Conservation (phyloP, 257 asterid genomes). For the Solanum corneliomulleri region DNA sequence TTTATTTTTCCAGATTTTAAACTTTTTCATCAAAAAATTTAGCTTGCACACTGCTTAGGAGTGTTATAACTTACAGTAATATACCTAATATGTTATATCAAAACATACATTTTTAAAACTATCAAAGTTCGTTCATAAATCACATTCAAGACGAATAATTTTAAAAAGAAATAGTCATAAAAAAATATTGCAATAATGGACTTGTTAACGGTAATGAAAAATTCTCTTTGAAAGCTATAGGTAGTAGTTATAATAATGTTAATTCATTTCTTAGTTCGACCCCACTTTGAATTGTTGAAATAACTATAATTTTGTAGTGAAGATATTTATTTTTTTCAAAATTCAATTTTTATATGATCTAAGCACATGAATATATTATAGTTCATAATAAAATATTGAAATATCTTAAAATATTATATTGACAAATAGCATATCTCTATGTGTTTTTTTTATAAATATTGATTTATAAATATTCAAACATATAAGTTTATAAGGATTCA, state of each 20-base stretch:
- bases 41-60: fast-evolving
- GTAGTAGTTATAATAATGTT: neutral
- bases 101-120: neutral
- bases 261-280: neutral
- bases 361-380: neutral
- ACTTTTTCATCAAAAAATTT: fast-evolving
- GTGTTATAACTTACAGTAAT: too few relatives aligned
- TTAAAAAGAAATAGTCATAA: too few relatives aligned
- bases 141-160: too few relatives aligned
- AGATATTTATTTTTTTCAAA: too few relatives aligned
- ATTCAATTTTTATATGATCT: too few relatives aligned
- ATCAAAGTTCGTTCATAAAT: neutral
- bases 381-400: too few relatives aligned
- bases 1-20: too few relatives aligned
- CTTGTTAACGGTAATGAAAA: neutral
- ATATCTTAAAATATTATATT: too few relatives aligned
- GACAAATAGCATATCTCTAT: too few relatives aligned
- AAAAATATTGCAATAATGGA: neutral
- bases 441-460: too few relatives aligned
- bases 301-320: neutral
- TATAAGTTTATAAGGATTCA: too few relatives aligned
- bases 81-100: neutral
- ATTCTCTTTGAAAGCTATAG: neutral
- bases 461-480: too few relatives aligned
- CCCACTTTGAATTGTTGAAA: neutral